Conservation (phyloP, 2,329 filamentous ascomycete genomes). For the Cladosporium austrohemisphaericum region DNA sequence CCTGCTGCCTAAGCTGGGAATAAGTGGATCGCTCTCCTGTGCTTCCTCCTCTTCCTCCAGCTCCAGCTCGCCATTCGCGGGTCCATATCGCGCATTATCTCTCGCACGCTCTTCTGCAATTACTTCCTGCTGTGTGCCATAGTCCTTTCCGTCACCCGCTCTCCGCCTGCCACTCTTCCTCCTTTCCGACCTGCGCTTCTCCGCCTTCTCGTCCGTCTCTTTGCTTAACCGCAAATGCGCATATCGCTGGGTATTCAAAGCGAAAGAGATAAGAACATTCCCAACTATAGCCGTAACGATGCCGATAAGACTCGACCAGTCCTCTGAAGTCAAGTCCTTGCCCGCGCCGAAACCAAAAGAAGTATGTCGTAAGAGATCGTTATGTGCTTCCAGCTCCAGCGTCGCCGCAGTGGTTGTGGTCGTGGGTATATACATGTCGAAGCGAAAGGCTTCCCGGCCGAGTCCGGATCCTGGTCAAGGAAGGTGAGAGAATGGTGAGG, state of each 20-base stretch:
- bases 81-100: conserved; percentile 21
- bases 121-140: conserved; percentile 43
- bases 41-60: conserved; percentile 30
- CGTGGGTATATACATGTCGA: conserved; percentile 10
- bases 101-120: conserved; percentile 32
- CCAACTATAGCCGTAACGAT: conserved; percentile 89
- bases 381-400: neutral
- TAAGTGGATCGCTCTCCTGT: conserved; percentile 51
- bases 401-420: neutral
- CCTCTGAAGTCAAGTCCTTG: conserved; percentile 16
- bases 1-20: conserved; percentile 48
- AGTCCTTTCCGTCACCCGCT: conserved; percentile 27
- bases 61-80: conserved; percentile 28
- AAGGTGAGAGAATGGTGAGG: too few species aligned
- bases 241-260: conserved; percentile 93
- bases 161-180: conserved; percentile 21
- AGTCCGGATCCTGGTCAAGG: too few species aligned
- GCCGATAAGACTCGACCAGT: conserved; percentile 90
- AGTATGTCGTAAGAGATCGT: conserved; percentile 1
- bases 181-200: conserved; percentile 29
- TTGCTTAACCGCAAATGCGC: conserved; percentile 81
- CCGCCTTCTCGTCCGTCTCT: conserved; percentile 54
- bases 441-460: too few species aligned
- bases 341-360: conserved; percentile 5
- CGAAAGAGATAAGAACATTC: conserved; percentile 90